These are phyloP conservation scores for Syzygium aromaticum DNA, from an alignment of 345 rosid species.

Conservation along the genomic window DNA sequence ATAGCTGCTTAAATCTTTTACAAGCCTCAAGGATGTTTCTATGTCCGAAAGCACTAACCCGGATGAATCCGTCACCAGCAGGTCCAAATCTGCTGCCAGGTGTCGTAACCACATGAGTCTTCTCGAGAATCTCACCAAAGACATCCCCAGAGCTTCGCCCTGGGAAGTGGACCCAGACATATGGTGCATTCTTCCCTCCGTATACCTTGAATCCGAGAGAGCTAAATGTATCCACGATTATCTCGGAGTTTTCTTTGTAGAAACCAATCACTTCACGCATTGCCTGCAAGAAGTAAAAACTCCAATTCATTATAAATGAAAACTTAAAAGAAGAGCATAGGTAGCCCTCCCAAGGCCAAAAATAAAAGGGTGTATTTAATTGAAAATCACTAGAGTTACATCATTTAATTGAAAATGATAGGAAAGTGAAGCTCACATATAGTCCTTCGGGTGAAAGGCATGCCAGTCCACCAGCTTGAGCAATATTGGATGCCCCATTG, in stretches of 20 bases:
- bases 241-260: conserved; percentile 81
- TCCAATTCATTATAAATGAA: background rate
- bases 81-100: conserved; percentile 98
- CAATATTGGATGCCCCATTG: conserved; percentile 83
- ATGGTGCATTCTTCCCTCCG: conserved; percentile 89
- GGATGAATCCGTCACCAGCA: conserved; percentile 83
- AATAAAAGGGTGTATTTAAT: background rate
- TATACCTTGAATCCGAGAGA: conserved; percentile 82
- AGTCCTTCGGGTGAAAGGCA: conserved; percentile 86
- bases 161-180: conserved; percentile 95
- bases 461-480: conserved; percentile 94
- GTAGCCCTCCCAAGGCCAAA: background rate
- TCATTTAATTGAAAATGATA: background rate
- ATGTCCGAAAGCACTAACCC: conserved; percentile 95
- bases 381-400: background rate
- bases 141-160: conserved; percentile 98
- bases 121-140: conserved; percentile 81
- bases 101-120: conserved; percentile 89
- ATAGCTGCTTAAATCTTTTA: conserved; percentile 81
- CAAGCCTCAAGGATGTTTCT: conserved; percentile 82
- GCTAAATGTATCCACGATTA: conserved; percentile 67
- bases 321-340: background rate
- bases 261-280: conserved; percentile 81
- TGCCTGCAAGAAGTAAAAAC: conserved; percentile 37
- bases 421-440: background rate